phyloP scores from a whole-genome alignment of 495 filamentous ascomycete species.

The Neurospora sp. region DNA sequence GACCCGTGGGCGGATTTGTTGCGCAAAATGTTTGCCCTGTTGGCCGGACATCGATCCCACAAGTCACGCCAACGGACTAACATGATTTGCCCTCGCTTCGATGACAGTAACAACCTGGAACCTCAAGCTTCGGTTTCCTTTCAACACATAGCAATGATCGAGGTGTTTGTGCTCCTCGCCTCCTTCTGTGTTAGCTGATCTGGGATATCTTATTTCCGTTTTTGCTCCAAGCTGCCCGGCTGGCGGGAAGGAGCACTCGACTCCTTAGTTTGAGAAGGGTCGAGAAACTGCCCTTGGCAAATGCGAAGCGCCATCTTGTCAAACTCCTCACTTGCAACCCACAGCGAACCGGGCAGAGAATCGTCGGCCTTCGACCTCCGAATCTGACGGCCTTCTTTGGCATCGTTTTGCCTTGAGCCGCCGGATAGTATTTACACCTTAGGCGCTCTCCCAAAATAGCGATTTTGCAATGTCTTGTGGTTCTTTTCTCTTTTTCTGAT shows the following conservation, averaged over 20 bases:
- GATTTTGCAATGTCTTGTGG: not conserved
- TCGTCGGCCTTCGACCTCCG: not conserved
- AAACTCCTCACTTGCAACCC: not conserved
- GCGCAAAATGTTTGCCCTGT: not conserved
- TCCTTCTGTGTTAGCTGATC: not conserved
- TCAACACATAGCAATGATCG: not conserved
- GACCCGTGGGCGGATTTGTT: not conserved
- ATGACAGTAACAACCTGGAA: not conserved
- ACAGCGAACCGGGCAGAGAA: not conserved
- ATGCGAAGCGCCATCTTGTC: not conserved
- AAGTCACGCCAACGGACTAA: not conserved
- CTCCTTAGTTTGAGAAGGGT: too few relatives aligned
- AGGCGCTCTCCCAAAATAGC: not conserved
- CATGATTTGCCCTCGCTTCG: not conserved
- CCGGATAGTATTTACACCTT: not conserved
- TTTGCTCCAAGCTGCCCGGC: too few relatives aligned
- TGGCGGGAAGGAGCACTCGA: not conserved
- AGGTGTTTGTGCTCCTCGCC: not conserved
- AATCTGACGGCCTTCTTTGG: not conserved
- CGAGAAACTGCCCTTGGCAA: too few relatives aligned
- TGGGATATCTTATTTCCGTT: not conserved
- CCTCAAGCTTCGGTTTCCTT: not conserved
- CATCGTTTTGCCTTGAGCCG: not conserved
- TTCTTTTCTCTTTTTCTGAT: not conserved
- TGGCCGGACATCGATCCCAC: too few relatives aligned